Evolutionary conservation across 75 land plant genomes (phyloP).

Genomic region (Pinus tabuliformis): DNA sequence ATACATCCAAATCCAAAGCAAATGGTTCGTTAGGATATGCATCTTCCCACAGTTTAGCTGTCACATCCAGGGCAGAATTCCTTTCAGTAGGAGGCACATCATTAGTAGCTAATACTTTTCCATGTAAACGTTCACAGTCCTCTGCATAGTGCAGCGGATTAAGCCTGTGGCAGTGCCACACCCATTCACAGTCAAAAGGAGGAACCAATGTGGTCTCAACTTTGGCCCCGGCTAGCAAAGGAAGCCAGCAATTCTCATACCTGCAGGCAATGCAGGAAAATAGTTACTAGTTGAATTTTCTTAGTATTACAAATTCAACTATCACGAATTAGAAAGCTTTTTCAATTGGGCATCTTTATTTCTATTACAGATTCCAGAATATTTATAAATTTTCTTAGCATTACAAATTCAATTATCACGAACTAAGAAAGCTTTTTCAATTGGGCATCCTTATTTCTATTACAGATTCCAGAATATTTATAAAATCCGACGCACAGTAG

Average conservation of each 20-base stretch:
- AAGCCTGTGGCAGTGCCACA: conserved; percentile 45
- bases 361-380: too few species aligned
- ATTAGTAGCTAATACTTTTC: conserved; percentile 7
- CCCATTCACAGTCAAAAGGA: conserved; percentile 42
- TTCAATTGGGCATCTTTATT: too few species aligned
- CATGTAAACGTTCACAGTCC: conserved; percentile 19
- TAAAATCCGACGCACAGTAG: too few species aligned
- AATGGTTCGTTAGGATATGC: conserved; percentile 24
- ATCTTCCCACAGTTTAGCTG: conserved; percentile 16
- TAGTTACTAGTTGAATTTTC: neutral
- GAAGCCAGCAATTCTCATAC: conserved; percentile 28
- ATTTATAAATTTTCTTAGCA: too few species aligned
- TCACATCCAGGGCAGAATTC: conserved; percentile 5
- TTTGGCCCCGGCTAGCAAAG: conserved; percentile 6
- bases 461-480: too few species aligned
- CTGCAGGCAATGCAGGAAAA: conserved; percentile 1
- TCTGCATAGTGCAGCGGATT: conserved; percentile 28
- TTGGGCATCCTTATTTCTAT: too few species aligned
- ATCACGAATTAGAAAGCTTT: neutral
- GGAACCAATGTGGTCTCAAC: conserved; percentile 11
- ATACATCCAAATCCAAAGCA: conserved; percentile 6
- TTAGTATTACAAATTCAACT: neutral
- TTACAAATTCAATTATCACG: too few species aligned
- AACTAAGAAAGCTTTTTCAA: too few species aligned
- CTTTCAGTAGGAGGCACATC: neutral